A percentile compares a stretch with the other conserved stretches of the same genome.
These are phyloP conservation scores for Malania oleifera DNA, from an alignment of 164 flowering plant genomes.

Conservation along the genomic window DNA sequence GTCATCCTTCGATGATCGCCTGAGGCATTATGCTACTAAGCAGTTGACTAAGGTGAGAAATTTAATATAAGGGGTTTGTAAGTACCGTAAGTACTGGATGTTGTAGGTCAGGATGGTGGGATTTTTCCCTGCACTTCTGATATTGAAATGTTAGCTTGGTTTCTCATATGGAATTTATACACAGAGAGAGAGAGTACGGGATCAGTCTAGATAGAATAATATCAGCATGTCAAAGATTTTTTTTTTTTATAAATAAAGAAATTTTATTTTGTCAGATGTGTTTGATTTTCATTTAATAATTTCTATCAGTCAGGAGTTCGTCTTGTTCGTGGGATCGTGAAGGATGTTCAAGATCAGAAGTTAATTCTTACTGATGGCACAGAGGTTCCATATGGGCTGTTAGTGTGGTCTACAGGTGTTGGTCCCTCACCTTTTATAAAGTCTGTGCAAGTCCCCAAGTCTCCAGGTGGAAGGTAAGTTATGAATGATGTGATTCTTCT, in stretches of 20 bases:
- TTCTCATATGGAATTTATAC: too few species aligned
- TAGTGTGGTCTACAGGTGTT: conserved; percentile 99
- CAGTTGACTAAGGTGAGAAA: conserved; percentile 78
- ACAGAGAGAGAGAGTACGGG: too few species aligned
- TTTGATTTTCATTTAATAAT: conserved; percentile 8
- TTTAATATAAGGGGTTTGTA: neutral
- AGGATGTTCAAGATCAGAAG: conserved; percentile 73
- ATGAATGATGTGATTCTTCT: neutral
- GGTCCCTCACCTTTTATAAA: conserved; percentile 81
- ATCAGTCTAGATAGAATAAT: too few species aligned
- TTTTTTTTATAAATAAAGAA: too few species aligned
- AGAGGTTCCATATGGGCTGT: conserved; percentile 88
- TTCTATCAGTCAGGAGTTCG: conserved; percentile 89
- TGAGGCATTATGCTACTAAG: conserved; percentile 74
- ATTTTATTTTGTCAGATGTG: too few species aligned
- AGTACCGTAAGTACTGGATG: too few species aligned
- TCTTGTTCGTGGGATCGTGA: conserved; percentile 89
- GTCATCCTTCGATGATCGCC: conserved; percentile 96
- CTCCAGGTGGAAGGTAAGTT: conserved; percentile 91
- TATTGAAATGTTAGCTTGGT: too few species aligned
- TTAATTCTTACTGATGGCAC: conserved; percentile 83
- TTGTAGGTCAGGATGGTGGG: too few species aligned
- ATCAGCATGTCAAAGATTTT: too few species aligned
- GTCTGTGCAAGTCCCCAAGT: conserved; percentile 55
- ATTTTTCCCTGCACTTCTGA: too few species aligned